Percentiles rank a stretch among this genome's conserved stretches.
These are phyloP conservation scores for Backusella morwellensis DNA, from an alignment of 192 early-diverging fungal genomes.

Conservation along the genomic window DNA sequence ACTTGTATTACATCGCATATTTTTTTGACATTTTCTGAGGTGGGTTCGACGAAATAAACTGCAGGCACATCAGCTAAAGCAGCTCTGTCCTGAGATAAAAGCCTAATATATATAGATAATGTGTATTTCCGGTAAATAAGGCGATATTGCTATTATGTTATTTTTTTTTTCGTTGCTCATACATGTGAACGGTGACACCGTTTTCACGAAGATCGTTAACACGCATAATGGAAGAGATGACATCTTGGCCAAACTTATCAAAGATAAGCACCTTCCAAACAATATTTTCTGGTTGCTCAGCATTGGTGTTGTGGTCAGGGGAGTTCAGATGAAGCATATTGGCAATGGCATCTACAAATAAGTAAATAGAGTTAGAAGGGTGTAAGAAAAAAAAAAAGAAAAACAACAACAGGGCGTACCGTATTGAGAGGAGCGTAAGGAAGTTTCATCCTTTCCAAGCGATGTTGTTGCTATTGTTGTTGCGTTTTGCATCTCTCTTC, in stretches of 20 bases:
- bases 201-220: conserved; percentile 94
- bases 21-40: conserved; percentile 76
- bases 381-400: not conserved
- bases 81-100: conserved; percentile 77
- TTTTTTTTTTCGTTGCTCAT: not conserved
- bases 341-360: conserved; percentile 66
- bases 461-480: not conserved
- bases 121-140: not conserved
- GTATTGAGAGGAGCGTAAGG: conserved; percentile 4
- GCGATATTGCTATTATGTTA: not conserved
- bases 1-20: conserved; percentile 66
- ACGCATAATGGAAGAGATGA: conserved; percentile 95
- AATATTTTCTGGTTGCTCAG: conserved; percentile 47
- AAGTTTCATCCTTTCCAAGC: not conserved
- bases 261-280: conserved; percentile 98
- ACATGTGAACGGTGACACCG: conserved; percentile 99
- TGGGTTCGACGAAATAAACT: conserved; percentile 94
- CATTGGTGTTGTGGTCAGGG: conserved; percentile 20
- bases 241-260: conserved; percentile 88
- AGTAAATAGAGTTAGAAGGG: not conserved
- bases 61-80: conserved; percentile 95
- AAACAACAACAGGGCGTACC: not conserved
- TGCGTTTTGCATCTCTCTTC: not conserved
- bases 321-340: conserved; percentile 89
- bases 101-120: conserved; percentile 47